Conservation (phyloP, 1,284 basidiomycete species). For the Apiotrichum brassicae region DNA sequence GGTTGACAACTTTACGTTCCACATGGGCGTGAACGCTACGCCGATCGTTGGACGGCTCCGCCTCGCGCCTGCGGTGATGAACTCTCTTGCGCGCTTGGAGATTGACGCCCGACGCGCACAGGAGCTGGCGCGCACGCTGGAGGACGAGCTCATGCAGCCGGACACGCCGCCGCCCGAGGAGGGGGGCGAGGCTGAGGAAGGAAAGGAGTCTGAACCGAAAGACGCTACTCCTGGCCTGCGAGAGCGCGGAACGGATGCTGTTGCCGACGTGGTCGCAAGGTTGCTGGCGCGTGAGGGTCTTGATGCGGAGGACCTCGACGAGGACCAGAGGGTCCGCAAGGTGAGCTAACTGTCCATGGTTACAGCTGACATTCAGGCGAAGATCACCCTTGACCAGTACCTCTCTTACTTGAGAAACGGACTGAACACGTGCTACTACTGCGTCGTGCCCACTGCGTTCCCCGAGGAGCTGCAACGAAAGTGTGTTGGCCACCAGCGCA, state of each 20-base stretch:
- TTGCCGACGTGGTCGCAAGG: slow-evolving; percentile 33
- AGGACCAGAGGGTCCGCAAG: slow-evolving; percentile 25
- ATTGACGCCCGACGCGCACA: slow-evolving; percentile 71
- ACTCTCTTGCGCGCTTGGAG: slow-evolving; percentile 65
- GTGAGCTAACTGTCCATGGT: slow-evolving; percentile 14
- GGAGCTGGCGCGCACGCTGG: slow-evolving; percentile 62
- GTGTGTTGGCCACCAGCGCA: slow-evolving; percentile 80
- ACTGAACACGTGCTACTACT: slow-evolving; percentile 69
- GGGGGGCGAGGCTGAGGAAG: slow-evolving; percentile 40
- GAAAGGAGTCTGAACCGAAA: slow-evolving; percentile 11
- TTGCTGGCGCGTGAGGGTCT: slow-evolving; percentile 28
- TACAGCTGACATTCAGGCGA: slow-evolving; percentile 26
- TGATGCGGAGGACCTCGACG: slow-evolving; percentile 26
- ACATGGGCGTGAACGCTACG: slow-evolving; percentile 72
- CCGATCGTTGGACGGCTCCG: slow-evolving; percentile 71
- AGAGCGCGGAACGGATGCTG: slow-evolving; percentile 38
- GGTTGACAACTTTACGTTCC: slow-evolving; percentile 89
- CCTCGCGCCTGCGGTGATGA: slow-evolving; percentile 71
- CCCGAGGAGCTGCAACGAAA: slow-evolving; percentile 87
- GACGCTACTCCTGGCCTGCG: slow-evolving; percentile 18
- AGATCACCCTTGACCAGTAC: slow-evolving; percentile 36
- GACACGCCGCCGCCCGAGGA: slow-evolving; percentile 22
- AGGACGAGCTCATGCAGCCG: slow-evolving; percentile 54
- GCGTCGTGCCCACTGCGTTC: slow-evolving; percentile 82
- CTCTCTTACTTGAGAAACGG: slow-evolving; percentile 39